Base-by-base conservation (phyloP, 345 rosid species). In the Anastatica hierochuntica region DNA sequence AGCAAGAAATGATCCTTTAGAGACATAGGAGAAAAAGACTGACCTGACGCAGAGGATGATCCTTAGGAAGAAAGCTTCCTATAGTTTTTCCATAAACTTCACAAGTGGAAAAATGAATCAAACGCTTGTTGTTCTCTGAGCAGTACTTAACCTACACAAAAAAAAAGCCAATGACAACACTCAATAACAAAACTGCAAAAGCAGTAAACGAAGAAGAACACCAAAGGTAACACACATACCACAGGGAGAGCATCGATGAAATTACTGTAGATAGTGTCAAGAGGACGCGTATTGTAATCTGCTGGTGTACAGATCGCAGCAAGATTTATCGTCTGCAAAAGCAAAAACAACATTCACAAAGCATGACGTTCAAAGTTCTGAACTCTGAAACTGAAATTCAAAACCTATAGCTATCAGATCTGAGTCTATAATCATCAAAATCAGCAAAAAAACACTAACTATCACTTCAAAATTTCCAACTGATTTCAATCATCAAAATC, bases 231-330 rank as follows among this genome's bases (percentile, higher is more conserved):
- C 5, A 63, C 7, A 59, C 78, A 19, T 77, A 94, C 99, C 89
- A 94, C 99, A 1, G 99, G 99, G 26, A 94, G 96, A 42, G 97
- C 99, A 68, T 94, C 99, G 13, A 85, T 82, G 77, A 94, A 94
- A 63, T 94, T 94, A 77, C 99, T 94, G 82, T 88, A 94, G 73
- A 88, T 94, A 27, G 97, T 94, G 54, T 94, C 97, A 53, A 94
- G 79, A 2, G 99, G 97, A 53, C 99, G 97, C 29, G 99, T 94
- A 71, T 94, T 94, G 74, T 94, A 94, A 71, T 94, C 99, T 1
- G 99, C 99, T 21, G 99, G 99, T 35, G 97, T 94, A 67, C 99
- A 94, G 74, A 94, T 94, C 70, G 99, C 99, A 12, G 99, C 99
- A 1, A 94, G 84, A 77, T 94, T 94, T 31, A 94, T 82, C 15